Percentiles rank a stretch among this genome's conserved stretches.
Conservation (phyloP, 2,329 filamentous ascomycete genomes). For the Botrytis fragariae region DNA sequence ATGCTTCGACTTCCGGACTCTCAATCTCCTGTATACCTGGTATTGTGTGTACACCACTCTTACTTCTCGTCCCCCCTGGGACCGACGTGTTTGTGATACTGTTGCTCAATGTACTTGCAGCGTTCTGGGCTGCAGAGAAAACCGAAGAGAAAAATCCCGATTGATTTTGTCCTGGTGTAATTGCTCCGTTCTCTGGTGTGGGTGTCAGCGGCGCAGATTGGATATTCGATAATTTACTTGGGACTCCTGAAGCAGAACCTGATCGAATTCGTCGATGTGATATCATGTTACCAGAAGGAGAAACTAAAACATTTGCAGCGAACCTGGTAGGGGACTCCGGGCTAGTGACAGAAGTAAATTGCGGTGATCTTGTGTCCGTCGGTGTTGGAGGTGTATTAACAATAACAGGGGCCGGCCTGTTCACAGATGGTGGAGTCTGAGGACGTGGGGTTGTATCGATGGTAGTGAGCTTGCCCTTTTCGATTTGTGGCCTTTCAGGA, state of each 20-base stretch:
- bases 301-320: constrained; percentile 55
- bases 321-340: constrained; percentile 24
- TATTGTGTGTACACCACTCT: constrained; percentile 35
- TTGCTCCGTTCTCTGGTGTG: constrained; percentile 63
- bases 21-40: constrained; percentile 35
- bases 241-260: constrained; percentile 49
- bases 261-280: constrained; percentile 65
- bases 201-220: constrained; percentile 72
- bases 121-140: constrained; percentile 89
- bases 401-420: constrained; percentile 49
- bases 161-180: constrained; percentile 45
- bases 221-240: constrained; percentile 84
- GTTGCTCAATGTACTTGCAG: constrained; percentile 71
- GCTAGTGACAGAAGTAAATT: constrained; percentile 32
- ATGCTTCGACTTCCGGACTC: constrained; percentile 38
- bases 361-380: constrained; percentile 44
- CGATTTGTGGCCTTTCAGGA: constrained; percentile 33
- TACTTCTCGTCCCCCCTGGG: constrained; percentile 50
- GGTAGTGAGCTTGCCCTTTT: constrained; percentile 27
- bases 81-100: constrained; percentile 67
- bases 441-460: constrained; percentile 35
- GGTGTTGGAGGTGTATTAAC: constrained; percentile 67
- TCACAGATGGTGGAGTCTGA: constrained; percentile 34
- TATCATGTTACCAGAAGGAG: constrained; percentile 68
- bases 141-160: constrained; percentile 90